Evolutionary conservation across 163 green algal genomes (phyloP).

Genomic region (Botryococcus braunii): DNA sequence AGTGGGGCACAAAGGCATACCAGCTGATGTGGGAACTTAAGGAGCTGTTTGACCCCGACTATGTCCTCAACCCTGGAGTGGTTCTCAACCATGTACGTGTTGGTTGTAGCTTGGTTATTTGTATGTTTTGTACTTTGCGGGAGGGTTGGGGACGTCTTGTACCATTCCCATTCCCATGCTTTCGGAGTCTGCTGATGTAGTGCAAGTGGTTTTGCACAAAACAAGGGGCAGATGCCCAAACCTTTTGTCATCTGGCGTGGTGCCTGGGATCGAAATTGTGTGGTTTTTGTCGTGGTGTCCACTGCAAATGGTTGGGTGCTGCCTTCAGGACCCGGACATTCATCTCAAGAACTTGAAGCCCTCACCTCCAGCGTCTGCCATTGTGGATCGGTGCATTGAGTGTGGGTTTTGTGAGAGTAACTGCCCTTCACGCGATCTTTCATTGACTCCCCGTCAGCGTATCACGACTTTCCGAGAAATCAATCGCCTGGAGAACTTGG

Average conservation of each 20-base stretch:
- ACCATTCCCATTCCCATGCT: neutral
- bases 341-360: conserved; percentile 82
- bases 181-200: neutral
- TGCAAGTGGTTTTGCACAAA: too few species aligned
- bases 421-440: conserved; percentile 79
- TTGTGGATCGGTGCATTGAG: conserved; percentile 95
- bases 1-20: conserved; percentile 85
- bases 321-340: conserved; percentile 53
- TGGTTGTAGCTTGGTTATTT: too few species aligned
- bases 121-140: too few species aligned
- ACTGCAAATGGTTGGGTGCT: neutral
- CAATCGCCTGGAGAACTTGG: conserved; percentile 57
- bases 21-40: conserved; percentile 98
- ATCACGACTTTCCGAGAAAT: conserved; percentile 91
- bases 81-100: conserved; percentile 51
- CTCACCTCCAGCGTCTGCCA: conserved; percentile 49
- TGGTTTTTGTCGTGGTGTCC: too few species aligned
- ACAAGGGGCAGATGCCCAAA: neutral
- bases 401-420: conserved; percentile 98
- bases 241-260: neutral
- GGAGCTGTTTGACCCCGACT: conserved; percentile 85
- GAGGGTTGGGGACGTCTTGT: too few species aligned
- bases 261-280: too few species aligned
- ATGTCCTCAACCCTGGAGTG: conserved; percentile 88
- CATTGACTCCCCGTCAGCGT: conserved; percentile 88